phyloP scores from a whole-genome alignment of 1,139 yeast genomes.

The Kurtzmaniella quercitrusa region DNA sequence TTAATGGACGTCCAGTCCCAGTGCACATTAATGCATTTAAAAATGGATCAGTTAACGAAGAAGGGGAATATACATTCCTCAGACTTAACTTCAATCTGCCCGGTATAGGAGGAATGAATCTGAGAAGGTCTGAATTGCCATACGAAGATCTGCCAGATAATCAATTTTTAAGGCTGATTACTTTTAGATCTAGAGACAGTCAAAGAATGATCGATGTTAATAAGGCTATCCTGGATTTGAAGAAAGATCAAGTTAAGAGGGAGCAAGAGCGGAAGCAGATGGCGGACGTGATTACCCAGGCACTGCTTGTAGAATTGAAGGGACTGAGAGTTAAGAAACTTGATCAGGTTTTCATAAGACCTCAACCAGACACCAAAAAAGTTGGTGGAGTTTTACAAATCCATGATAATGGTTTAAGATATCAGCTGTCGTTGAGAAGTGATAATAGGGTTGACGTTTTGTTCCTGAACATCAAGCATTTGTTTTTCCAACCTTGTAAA shows the following conservation, averaged over 20 bases:
- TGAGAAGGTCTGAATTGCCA: conserved; percentile 76
- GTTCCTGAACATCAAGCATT: conserved; percentile 86
- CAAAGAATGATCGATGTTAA: conserved; percentile 90
- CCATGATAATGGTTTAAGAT: conserved; percentile 94
- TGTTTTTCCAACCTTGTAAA: conserved; percentile 94
- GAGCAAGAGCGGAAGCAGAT: conserved; percentile 88
- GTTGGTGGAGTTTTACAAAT: conserved; percentile 87
- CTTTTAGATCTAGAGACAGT: conserved; percentile 85
- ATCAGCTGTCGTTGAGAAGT: conserved; percentile 75
- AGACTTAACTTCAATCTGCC: conserved; percentile 93
- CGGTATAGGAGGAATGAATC: conserved; percentile 70
- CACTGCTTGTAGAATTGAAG: conserved; percentile 74
- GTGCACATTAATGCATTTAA: conserved; percentile 93
- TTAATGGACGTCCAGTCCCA: conserved; percentile 95
- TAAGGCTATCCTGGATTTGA: conserved; percentile 86
- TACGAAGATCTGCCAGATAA: conserved; percentile 86
- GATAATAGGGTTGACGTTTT: conserved; percentile 87
- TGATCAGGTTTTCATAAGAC: conserved; percentile 87
- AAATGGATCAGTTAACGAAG: conserved; percentile 93
- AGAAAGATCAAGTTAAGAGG: conserved; percentile 85
- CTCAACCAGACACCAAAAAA: conserved; percentile 94
- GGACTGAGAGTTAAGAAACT: conserved; percentile 77
- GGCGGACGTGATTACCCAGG: conserved; percentile 95
- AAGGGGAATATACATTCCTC: conserved; percentile 89
- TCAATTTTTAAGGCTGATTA: conserved; percentile 81